Base-by-base conservation (phyloP, 2,329 filamentous ascomycete species). In the Ascochyta pisi region DNA sequence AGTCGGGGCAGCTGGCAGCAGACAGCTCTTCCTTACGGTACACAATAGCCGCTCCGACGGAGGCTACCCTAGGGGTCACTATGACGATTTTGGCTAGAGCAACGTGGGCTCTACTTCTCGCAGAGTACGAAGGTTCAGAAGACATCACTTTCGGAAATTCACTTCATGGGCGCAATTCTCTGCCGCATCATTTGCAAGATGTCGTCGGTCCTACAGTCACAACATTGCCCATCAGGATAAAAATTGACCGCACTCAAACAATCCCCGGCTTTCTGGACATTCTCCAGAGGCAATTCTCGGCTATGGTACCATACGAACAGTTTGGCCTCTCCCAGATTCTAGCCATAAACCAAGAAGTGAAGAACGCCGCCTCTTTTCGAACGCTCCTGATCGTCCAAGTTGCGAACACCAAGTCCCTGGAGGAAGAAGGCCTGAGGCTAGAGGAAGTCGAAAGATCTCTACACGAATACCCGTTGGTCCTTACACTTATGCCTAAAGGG, bases 291-390 rank as follows among this genome's bases (percentile, higher is more conserved):
- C 45, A 49, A n/a, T 39, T 40, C 23, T 40, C 34, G 1, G 45
- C 34, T 9, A 49, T 49, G 45, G 40, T 49, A 22, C 45, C 45
- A 39, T 31, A 40, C 12, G 45, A 49, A 33, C 45, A 49, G 31
- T 40, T 40, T 39, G 45, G 45, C 5, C 45, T 49, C n/a, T 40
- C 34, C 5, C 34, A 24, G 24, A 40, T 49, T 9, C 9, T 31
- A n/a, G 16, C 24, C 24, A 29, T 49, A 15, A 33, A 15, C 10
- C 24, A 29, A 23, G 34, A 39, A 16, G n/a, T 40, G n/a, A 29
- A 39, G 16, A 39, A 49, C 23, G 24, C 45, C n/a, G 24, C 35
- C 12, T 40, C 24, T 22, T 39, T 49, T 13, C 45, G 35, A 7
- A 48, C 45, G 5, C 45, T 48, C 8, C 26, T 48, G 10, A 40